A percentile compares a stretch with the other conserved stretches of the same genome.
Evolutionary conservation across 441 rosid genomes (phyloP).

Genomic region (Jatropha podagrica): DNA sequence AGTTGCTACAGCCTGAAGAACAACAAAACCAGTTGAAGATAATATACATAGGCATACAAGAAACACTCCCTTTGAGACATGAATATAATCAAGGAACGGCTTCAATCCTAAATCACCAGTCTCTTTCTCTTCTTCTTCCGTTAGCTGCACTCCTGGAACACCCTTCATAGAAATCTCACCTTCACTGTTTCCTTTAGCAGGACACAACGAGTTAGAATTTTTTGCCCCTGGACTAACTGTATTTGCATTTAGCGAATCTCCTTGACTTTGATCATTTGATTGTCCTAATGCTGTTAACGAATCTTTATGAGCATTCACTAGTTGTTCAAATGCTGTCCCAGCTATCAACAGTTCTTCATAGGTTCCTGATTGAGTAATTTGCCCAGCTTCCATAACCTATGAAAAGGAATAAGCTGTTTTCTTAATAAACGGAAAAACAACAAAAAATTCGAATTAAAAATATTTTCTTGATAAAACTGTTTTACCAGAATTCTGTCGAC

Average conservation of each 20-base stretch:
- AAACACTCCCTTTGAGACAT: conserved; percentile 49
- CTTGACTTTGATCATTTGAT: conserved; percentile 23
- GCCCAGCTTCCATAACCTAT: conserved; percentile 79
- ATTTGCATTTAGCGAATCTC: conserved; percentile 26
- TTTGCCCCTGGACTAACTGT: conserved; percentile 24
- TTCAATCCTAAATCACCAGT: conserved; percentile 69
- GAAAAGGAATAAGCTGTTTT: not conserved
- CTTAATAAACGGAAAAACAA: not conserved
- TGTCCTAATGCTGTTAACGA: conserved; percentile 45
- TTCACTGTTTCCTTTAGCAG: conserved; percentile 31
- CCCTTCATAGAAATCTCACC: conserved; percentile 39
- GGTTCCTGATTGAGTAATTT: conserved; percentile 65
- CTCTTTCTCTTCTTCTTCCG: conserved; percentile 78
- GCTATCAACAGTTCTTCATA: conserved; percentile 57
- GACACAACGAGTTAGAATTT: conserved; percentile 14
- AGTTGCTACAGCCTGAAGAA: conserved; percentile 73
- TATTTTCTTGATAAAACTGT: not conserved
- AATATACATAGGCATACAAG: conserved; percentile 38
- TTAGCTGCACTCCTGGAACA: conserved; percentile 52
- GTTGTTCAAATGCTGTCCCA: conserved; percentile 76
- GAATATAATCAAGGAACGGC: conserved; percentile 70
- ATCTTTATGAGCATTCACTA: conserved; percentile 85
- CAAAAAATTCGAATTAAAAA: not conserved
- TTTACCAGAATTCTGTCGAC: conserved; percentile 75
- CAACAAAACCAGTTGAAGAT: conserved; percentile 49